Conservation (phyloP, 2,329 filamentous ascomycete species). For the Sarocladium strictum region DNA sequence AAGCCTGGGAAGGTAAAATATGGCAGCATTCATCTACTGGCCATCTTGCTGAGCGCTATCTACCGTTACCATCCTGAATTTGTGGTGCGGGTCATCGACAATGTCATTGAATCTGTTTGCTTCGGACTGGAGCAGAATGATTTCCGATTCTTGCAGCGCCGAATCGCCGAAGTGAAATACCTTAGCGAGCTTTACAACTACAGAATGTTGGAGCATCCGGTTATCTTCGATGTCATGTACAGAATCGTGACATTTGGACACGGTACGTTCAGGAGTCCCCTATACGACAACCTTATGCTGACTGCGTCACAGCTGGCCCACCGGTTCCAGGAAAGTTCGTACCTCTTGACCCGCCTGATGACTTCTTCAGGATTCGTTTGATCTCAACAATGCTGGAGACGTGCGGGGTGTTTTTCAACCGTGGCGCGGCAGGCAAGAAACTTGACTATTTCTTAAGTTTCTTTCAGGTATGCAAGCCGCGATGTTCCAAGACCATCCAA, state of each 20-base stretch:
- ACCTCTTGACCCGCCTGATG: slow-evolving; percentile 79
- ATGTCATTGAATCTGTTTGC: slow-evolving; percentile 79
- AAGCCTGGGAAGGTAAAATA: slow-evolving; percentile 98
- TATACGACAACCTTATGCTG: slow-evolving; percentile 7
- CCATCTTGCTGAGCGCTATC: slow-evolving; percentile 80
- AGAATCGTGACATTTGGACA: slow-evolving; percentile 92
- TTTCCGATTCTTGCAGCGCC: slow-evolving; percentile 93
- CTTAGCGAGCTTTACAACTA: slow-evolving; percentile 97
- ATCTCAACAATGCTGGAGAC: slow-evolving; percentile 88
- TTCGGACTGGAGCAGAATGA: slow-evolving; percentile 92
- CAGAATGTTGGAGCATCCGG: slow-evolving; percentile 88
- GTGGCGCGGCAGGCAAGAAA: slow-evolving; percentile 91
- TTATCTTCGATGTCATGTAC: slow-evolving; percentile 94
- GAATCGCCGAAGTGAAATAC: slow-evolving; percentile 94
- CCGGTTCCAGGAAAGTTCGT: slow-evolving; percentile 74
- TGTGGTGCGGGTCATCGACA: slow-evolving; percentile 85
- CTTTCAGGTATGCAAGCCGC: slow-evolving; percentile 56
- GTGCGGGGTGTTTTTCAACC: slow-evolving; percentile 92
- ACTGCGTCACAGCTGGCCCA: slow-evolving; percentile 55
- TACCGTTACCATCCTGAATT: slow-evolving; percentile 91
- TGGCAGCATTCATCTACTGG: slow-evolving; percentile 89
- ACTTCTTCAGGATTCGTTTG: slow-evolving; percentile 91
- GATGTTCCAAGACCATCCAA: neutral
- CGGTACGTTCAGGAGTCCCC: slow-evolving; percentile 36
- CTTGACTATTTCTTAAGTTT: slow-evolving; percentile 96